Base-by-base conservation (phyloP, 352 stramenopile species). In the Blastocystis hominis region DNA sequence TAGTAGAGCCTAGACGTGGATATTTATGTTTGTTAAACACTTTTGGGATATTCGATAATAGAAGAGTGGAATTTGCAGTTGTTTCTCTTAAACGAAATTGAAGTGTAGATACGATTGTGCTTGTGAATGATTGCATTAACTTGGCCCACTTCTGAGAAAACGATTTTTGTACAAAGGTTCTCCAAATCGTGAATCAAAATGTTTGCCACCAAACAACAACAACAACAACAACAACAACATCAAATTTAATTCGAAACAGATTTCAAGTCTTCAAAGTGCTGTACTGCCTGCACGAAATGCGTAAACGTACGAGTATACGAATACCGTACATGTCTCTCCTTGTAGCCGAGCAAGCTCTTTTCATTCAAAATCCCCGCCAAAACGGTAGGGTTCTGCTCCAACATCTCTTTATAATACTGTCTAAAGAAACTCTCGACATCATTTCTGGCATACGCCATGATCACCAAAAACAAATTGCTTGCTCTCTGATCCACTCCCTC, bases 321-420 rank as follows among this genome's bases (percentile, higher is more conserved):
- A 47, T 53, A 84, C 40, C 72, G 47, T 38, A 84, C 44, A 17
- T 84, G 46, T 44, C 72, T 47, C 24, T 84, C 72, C 56, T 63
- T 47, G 46, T 84, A 84, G 55, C 30, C 30, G 9, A 17, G 13
- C 24, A 84, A 17, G n/a, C 44, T 64, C 54, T 66, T 66, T 0
- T 84, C 72, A 34, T 44, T 84, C 3, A 84, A 34, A 2, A 84
- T 68, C 17, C 46, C 46, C 9, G 34, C 38, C 47, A 84, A 42
- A 1, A 84, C 24, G 40, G 50, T 66, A 9, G 72, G 72, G 30
- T 84, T 10, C 47, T 69, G 30, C 50, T 53, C 20, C 20, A 84
- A 30, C 7, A 61, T 20, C 3, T 47, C 50, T 10, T 47, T 7
- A 44, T 84, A 68, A 6, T 24, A 46, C 36, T 64, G 38, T 3